These are phyloP conservation scores for Eudorina sp. DNA, from an alignment of 139 green algal genomes.

Conservation along the genomic window DNA sequence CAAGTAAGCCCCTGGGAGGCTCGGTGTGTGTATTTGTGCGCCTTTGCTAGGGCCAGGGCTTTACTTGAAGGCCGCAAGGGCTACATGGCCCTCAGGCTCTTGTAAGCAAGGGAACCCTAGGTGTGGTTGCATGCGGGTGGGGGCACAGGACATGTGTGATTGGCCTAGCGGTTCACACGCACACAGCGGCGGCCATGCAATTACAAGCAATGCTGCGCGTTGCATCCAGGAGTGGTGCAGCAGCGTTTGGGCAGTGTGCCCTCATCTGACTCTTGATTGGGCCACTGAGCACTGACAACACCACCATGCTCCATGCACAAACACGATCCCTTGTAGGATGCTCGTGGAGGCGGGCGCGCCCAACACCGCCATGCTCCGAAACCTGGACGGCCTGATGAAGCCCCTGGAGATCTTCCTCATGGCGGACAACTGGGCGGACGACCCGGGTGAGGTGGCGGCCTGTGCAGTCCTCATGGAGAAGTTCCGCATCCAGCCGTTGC, in stretches of 20 bases:
- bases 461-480: slow-evolving; percentile 4
- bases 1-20: slow-evolving; percentile 13
- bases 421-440: slow-evolving; percentile 27
- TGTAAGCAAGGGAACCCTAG: no score
- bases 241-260: not conserved
- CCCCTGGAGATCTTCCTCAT: slow-evolving; percentile 35
- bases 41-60: not conserved
- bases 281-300: no score
- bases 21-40: not conserved
- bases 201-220: slow-evolving; percentile 1
- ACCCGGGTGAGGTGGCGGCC: slow-evolving; percentile 13
- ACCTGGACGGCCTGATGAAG: slow-evolving; percentile 5
- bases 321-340: not conserved
- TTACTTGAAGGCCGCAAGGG: no score
- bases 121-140: no score
- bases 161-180: no score
- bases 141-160: no score
- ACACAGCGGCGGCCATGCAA: no score
- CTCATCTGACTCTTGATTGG: no score
- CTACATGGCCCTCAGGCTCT: no score
- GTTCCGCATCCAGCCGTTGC: not conserved
- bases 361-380: not conserved
- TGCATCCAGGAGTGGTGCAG: not conserved
- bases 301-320: no score
- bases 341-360: not conserved